Conservation (phyloP, 2,329 filamentous ascomycete species). For the Diplocarpon rosae region DNA sequence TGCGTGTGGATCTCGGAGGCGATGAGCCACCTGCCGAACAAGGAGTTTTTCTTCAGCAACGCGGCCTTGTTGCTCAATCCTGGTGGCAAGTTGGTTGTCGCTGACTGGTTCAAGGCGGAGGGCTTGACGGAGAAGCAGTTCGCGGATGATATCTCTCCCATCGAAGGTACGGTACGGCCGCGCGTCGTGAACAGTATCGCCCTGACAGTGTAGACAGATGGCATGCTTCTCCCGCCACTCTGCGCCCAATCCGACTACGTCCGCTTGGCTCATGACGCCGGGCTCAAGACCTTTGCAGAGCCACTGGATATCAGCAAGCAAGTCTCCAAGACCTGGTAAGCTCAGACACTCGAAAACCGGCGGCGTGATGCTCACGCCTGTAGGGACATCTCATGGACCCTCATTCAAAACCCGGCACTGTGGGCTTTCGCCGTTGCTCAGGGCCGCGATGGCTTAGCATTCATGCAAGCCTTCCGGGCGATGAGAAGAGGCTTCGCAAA, state of each 20-base stretch:
- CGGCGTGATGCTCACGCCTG: neutral
- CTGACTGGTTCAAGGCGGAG: constrained; percentile 51
- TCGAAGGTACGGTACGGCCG: constrained; percentile 35
- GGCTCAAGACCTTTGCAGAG: constrained; percentile 33
- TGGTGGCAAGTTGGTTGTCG: constrained; percentile 43
- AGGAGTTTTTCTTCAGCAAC: constrained; percentile 46
- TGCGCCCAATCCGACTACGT: constrained; percentile 44
- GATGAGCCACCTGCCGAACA: constrained; percentile 48
- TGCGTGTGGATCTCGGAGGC: constrained; percentile 53
- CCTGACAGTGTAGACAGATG: constrained; percentile 30
- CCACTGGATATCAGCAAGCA: constrained; percentile 47
- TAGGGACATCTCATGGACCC: constrained; percentile 52
- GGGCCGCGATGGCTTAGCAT: constrained; percentile 48
- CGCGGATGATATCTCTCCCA: constrained; percentile 43
- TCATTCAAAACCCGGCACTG: constrained; percentile 47
- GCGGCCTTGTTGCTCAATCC: constrained; percentile 36
- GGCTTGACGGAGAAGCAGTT: constrained; percentile 34
- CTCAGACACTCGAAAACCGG: neutral
- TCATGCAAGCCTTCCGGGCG: constrained; percentile 48
- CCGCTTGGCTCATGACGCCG: constrained; percentile 36
- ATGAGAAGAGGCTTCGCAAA: constrained; percentile 50
- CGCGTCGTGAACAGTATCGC: too few species aligned
- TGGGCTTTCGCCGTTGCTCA: constrained; percentile 52
- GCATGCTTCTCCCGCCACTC: constrained; percentile 48
- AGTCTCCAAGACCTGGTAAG: constrained; percentile 49